Conservation (phyloP, 352 stramenopile species). For the Phytophthora sp. region DNA sequence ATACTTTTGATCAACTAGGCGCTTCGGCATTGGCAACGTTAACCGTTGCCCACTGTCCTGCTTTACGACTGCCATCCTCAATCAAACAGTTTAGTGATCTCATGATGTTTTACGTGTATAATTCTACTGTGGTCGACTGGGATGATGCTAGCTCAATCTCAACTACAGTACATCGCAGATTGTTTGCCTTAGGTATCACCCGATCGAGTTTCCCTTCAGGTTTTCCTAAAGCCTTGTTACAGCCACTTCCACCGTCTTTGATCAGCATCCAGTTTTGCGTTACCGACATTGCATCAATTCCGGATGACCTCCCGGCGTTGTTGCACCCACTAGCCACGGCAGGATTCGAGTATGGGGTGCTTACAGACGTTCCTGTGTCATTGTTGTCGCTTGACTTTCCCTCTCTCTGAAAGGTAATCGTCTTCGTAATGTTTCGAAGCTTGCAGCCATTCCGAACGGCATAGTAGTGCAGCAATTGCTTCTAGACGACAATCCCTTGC, state of each 20-base stretch:
- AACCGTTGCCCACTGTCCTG: background rate
- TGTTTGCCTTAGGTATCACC: background rate
- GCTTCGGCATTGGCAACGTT: background rate
- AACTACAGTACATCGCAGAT: background rate
- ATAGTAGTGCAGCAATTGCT: too few species aligned
- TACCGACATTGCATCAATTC: background rate
- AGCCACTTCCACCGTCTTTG: background rate
- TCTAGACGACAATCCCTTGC: too few species aligned
- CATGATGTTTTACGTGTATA: slow-evolving; percentile 3
- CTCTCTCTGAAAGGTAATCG: too few species aligned
- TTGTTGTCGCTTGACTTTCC: too few species aligned
- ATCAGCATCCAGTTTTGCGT: background rate
- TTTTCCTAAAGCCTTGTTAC: background rate
- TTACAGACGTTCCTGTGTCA: too few species aligned
- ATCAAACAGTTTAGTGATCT: background rate
- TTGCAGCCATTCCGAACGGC: too few species aligned
- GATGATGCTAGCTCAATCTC: background rate
- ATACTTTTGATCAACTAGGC: background rate
- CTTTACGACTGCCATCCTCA: background rate
- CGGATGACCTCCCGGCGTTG: background rate
- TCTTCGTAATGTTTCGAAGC: too few species aligned
- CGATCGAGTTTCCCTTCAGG: background rate
- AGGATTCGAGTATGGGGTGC: too few species aligned
- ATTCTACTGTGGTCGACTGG: slow-evolving; percentile 4
- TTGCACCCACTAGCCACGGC: too few species aligned